Percentiles rank a stretch among this genome's conserved stretches.
These are phyloP conservation scores for Karstenula rhodostoma DNA, from an alignment of 2,329 filamentous ascomycete species.

Conservation along the genomic window DNA sequence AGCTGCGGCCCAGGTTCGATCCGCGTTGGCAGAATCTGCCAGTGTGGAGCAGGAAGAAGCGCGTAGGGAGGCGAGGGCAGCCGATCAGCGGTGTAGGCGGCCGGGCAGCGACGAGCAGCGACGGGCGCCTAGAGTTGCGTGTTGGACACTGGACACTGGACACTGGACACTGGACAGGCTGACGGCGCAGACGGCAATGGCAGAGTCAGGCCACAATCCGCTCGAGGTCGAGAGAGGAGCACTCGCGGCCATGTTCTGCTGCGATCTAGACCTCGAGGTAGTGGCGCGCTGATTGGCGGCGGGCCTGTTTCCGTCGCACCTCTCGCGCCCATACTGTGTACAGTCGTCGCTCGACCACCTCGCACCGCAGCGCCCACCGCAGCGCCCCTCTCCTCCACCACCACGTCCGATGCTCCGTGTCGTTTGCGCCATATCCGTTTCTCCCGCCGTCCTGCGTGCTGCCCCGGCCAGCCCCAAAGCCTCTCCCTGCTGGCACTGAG, in stretches of 20 bases:
- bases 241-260: background rate
- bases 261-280: constrained; percentile 13
- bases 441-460: background rate
- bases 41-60: constrained; percentile 2
- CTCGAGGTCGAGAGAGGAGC: background rate
- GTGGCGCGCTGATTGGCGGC: constrained; percentile 15
- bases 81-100: constrained; percentile 8
- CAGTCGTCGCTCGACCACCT: constrained; percentile 5
- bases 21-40: constrained; percentile 7
- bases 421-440: background rate
- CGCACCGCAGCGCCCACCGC: background rate
- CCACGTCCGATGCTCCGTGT: background rate
- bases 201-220: constrained; percentile 17
- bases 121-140: background rate
- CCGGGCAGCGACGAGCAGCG: background rate
- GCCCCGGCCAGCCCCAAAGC: background rate
- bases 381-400: background rate
- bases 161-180: too few relatives aligned
- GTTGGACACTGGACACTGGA: too few relatives aligned
- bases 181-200: constrained; percentile 2
- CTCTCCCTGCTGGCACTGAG: background rate
- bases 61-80: constrained; percentile 2
- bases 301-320: constrained; percentile 1
- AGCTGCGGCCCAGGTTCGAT: constrained; percentile 22
- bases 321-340: too few relatives aligned